Percentiles rank a stretch among this genome's conserved stretches.
Conservation (phyloP, 2,329 filamentous ascomycete species). For the Drechslera avenae region DNA sequence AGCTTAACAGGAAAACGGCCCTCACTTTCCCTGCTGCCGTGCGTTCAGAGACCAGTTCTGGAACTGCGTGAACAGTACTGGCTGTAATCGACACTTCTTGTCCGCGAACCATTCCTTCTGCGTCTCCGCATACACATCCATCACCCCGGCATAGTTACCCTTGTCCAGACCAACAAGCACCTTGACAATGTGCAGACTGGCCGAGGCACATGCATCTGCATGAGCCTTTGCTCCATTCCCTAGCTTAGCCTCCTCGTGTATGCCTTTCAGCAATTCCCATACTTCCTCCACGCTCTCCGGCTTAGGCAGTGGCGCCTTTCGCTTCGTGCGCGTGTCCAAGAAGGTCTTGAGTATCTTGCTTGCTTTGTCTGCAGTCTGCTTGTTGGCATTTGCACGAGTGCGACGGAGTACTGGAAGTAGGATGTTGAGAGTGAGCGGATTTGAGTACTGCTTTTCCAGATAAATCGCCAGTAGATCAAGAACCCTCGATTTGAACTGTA, state of each 20-base stretch:
- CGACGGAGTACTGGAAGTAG: slow-evolving; percentile 78
- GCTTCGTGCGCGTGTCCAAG: slow-evolving; percentile 65
- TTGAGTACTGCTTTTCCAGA: slow-evolving; percentile 75
- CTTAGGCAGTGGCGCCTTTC: slow-evolving; percentile 52
- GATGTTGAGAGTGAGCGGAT: slow-evolving; percentile 69
- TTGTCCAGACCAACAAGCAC: slow-evolving; percentile 60
- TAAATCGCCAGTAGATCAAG: slow-evolving; percentile 87
- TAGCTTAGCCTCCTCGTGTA: slow-evolving; percentile 71
- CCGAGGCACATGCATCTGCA: slow-evolving; percentile 73
- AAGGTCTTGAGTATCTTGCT: slow-evolving; percentile 74
- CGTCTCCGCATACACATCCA: slow-evolving; percentile 51
- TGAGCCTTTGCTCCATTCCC: slow-evolving; percentile 71
- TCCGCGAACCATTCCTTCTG: slow-evolving; percentile 53
- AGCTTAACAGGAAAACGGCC: not conserved
- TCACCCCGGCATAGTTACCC: slow-evolving; percentile 46
- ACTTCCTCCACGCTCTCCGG: slow-evolving; percentile 53
- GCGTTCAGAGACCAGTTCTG: slow-evolving; percentile 50
- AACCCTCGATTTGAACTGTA: slow-evolving; percentile 94
- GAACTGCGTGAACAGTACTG: slow-evolving; percentile 54
- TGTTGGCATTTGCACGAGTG: slow-evolving; percentile 75
- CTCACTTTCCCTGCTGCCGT: slow-evolving; percentile 34
- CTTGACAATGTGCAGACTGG: slow-evolving; percentile 70
- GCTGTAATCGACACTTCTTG: slow-evolving; percentile 49
- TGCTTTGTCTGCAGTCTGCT: slow-evolving; percentile 75
- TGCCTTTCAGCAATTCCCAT: slow-evolving; percentile 64